Percentiles rank a stretch among this genome's conserved stretches.
Conservation (phyloP, 2,329 filamentous ascomycete genomes). For the Fusarium sp. region DNA sequence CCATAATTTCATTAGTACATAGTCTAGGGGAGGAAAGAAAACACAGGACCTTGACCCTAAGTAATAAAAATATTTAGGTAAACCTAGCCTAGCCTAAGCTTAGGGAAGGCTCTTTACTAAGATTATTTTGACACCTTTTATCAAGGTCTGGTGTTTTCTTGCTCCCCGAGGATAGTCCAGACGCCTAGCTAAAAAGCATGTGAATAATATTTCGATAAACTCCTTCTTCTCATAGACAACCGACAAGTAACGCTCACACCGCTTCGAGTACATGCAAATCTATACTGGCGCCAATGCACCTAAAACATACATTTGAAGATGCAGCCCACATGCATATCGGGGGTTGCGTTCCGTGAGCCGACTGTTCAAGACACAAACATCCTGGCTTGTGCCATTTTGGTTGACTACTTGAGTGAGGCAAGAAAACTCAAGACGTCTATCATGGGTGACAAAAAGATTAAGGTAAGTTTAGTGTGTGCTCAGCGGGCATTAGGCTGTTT, state of each 20-base stretch:
- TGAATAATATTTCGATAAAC: background rate
- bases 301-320: background rate
- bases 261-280: slow-evolving; percentile 4
- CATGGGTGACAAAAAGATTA: background rate
- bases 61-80: too few relatives aligned
- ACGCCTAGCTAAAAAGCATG: background rate
- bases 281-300: background rate
- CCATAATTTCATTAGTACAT: background rate
- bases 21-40: too few relatives aligned
- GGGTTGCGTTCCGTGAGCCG: background rate
- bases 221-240: background rate
- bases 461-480: background rate
- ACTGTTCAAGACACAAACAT: background rate
- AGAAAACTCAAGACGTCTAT: background rate
- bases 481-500: background rate
- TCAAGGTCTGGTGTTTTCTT: too few relatives aligned
- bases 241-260: background rate
- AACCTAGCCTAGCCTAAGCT: too few relatives aligned
- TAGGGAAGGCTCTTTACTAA: too few relatives aligned
- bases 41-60: too few relatives aligned
- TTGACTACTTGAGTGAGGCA: background rate
- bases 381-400: background rate
- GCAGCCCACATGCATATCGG: background rate
- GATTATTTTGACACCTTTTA: too few relatives aligned
- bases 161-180: too few relatives aligned